Conservation (phyloP, 2,329 filamentous ascomycete species). For the Pestalotiopsis sp. region DNA sequence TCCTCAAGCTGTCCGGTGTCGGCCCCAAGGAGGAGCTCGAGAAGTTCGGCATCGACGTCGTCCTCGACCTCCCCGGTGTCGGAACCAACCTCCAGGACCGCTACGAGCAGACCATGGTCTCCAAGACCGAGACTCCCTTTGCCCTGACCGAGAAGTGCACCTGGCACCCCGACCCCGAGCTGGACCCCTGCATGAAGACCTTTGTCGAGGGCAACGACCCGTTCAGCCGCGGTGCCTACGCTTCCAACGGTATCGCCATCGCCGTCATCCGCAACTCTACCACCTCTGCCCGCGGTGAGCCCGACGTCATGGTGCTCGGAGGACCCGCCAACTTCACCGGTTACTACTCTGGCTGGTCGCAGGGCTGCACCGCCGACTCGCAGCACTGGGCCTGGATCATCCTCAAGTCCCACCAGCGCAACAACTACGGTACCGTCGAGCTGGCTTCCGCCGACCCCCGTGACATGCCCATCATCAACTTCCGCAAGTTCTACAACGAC, state of each 20-base stretch:
- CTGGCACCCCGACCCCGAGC: constrained; percentile 23
- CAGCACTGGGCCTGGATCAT: constrained; percentile 40
- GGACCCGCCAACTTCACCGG: constrained; percentile 31
- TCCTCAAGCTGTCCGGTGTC: constrained; percentile 47
- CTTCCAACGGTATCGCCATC: constrained; percentile 48
- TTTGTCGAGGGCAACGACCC: constrained; percentile 26
- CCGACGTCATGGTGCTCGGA: constrained; percentile 32
- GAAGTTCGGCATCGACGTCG: constrained; percentile 46
- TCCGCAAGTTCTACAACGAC: constrained; percentile 54
- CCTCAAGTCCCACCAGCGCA: constrained; percentile 60
- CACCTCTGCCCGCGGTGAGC: constrained; percentile 28
- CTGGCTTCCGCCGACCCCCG: constrained; percentile 58
- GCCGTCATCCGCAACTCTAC: constrained; percentile 36
- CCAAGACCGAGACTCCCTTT: constrained; percentile 35
- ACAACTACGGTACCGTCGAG: constrained; percentile 55
- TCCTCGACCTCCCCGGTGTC: constrained; percentile 61
- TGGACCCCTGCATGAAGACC: constrained; percentile 34
- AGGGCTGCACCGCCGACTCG: constrained; percentile 29
- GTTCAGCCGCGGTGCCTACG: constrained; percentile 24
- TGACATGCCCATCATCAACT: constrained; percentile 59
- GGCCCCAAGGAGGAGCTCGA: constrained; percentile 40
- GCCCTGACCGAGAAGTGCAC: constrained; percentile 28
- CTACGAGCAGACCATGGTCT: constrained; percentile 44
- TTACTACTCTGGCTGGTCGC: constrained; percentile 33
- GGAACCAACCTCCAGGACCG: constrained; percentile 62